Conservation (phyloP, 176 grass and related monocot species). For the Microstegium vimineum region DNA sequence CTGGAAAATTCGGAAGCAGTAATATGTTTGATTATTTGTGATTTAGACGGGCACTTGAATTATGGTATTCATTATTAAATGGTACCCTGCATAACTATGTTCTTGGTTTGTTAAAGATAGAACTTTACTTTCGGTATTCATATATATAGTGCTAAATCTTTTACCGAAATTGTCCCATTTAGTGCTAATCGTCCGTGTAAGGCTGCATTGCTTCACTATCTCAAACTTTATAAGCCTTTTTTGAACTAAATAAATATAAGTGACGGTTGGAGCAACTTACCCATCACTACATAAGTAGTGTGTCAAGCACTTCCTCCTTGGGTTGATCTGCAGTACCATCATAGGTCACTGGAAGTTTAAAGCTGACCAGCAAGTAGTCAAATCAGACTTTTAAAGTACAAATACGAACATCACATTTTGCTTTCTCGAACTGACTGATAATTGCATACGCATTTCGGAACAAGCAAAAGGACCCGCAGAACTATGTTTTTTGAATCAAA, state of each 20-base stretch:
- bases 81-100: background rate
- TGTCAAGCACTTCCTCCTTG: slow-evolving; percentile 7
- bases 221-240: slow-evolving; percentile 24
- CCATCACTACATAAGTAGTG: slow-evolving; percentile 16
- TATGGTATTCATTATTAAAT: background rate
- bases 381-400: background rate
- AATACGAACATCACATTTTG: background rate
- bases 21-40: too few species aligned
- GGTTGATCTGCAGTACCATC: background rate
- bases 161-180: background rate
- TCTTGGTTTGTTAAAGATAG: slow-evolving; percentile 1
- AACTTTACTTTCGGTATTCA: slow-evolving; percentile 31
- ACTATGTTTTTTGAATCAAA: too few species aligned
- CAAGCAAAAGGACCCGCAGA: too few species aligned
- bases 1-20: background rate
- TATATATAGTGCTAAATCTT: background rate
- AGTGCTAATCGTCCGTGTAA: slow-evolving; percentile 28
- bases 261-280: slow-evolving; percentile 35
- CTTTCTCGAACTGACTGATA: background rate
- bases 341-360: background rate
- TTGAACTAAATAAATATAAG: background rate
- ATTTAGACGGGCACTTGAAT: too few species aligned
- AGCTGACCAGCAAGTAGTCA: background rate
- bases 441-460: background rate
- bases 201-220: slow-evolving; percentile 1